Evolutionary conservation across 805 yeast genomes (phyloP).

Genomic region (Ogataea neopini): DNA sequence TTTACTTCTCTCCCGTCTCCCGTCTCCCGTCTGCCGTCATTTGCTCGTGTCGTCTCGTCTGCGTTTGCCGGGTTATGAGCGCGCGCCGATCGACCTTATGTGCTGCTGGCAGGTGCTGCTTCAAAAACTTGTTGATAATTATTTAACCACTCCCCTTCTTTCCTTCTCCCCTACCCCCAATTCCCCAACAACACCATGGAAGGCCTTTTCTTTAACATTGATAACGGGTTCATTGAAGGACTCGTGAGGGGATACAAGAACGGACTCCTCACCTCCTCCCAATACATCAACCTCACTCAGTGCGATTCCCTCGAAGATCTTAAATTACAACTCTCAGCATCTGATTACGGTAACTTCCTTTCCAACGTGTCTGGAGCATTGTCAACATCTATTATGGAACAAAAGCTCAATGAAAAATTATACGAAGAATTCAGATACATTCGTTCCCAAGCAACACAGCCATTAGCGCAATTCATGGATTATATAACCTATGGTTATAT

Average conservation of each 20-base stretch:
- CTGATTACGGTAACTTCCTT: slow-evolving; percentile 92
- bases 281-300: slow-evolving; percentile 90
- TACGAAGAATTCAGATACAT: slow-evolving; percentile 84
- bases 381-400: slow-evolving; percentile 84
- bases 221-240: slow-evolving; percentile 89
- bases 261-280: slow-evolving; percentile 74
- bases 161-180: neutral
- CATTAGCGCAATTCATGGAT: slow-evolving; percentile 81
- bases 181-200: slow-evolving; percentile 57
- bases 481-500: slow-evolving; percentile 93
- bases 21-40: too few species aligned
- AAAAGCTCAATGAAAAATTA: slow-evolving; percentile 69
- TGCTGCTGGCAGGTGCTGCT: neutral
- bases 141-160: neutral
- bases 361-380: slow-evolving; percentile 81
- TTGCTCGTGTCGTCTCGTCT: neutral
- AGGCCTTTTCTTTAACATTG: slow-evolving; percentile 88
- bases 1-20: too few species aligned
- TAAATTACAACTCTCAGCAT: slow-evolving; percentile 89
- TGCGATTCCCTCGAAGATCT: slow-evolving; percentile 95
- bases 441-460: slow-evolving; percentile 79
- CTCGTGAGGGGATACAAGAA: slow-evolving; percentile 92
- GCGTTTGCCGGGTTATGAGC: slow-evolving; percentile 8
- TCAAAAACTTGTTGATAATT: neutral
- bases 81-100: slow-evolving; percentile 13